Evolutionary conservation across 352 stramenopile species (phyloP).

Genomic region (Globisporangium nodosum): DNA sequence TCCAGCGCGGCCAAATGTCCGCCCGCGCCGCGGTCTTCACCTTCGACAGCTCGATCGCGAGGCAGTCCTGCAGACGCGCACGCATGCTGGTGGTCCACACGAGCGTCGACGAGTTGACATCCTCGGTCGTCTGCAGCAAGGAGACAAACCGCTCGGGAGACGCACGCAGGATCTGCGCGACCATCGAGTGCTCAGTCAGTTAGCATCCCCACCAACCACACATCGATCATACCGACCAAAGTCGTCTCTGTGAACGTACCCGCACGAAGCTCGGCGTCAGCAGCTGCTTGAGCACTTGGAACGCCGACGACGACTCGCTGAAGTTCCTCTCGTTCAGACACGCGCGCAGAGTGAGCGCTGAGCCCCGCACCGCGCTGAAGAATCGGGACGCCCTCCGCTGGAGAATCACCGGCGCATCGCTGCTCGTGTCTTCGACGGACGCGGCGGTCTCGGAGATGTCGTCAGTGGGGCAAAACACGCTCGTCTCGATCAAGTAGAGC

Average conservation of each 20-base stretch:
- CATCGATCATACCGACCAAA: conserved; percentile 1
- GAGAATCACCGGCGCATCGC: conserved; percentile 14
- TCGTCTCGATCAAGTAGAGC: conserved; percentile 59
- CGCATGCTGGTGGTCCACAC: conserved; percentile 79
- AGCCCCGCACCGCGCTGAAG: conserved; percentile 45
- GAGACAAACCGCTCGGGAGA: conserved; percentile 62
- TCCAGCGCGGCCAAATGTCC: conserved; percentile 66
- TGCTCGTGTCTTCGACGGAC: conserved; percentile 18
- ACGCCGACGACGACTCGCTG: conserved; percentile 21
- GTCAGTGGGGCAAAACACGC: conserved; percentile 56
- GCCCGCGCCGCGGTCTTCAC: conserved; percentile 50
- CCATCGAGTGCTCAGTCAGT: not conserved
- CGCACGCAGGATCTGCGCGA: conserved; percentile 42
- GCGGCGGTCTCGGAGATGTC: conserved; percentile 20
- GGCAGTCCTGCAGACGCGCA: conserved; percentile 40
- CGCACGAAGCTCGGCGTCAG: conserved; percentile 74
- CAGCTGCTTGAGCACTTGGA: conserved; percentile 69
- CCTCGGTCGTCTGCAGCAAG: conserved; percentile 48
- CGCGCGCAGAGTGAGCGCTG: conserved; percentile 49
- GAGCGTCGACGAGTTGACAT: conserved; percentile 58
- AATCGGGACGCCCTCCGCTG: conserved; percentile 33
- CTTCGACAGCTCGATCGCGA: conserved; percentile 53
- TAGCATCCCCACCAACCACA: not conserved
- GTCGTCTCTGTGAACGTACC: conserved; percentile 20
- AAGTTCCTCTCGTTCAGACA: conserved; percentile 46